Evolutionary conservation across 2,329 filamentous ascomycete genomes (phyloP).

Genomic region (Pseudogymnoascus sp.): DNA sequence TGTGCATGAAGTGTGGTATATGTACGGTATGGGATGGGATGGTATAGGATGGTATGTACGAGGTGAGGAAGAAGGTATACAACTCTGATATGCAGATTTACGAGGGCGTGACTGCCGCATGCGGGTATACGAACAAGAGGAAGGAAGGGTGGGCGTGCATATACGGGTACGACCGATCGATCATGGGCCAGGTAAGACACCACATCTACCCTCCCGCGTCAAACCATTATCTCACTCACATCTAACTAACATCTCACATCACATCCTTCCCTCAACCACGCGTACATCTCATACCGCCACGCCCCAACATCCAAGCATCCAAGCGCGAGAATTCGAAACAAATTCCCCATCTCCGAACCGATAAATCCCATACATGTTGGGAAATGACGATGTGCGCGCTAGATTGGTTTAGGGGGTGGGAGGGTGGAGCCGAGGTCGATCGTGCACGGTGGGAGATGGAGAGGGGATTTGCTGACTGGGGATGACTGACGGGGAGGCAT

Average conservation of each 20-base stretch:
- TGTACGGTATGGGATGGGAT: too few relatives aligned
- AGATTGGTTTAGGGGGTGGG: not conserved
- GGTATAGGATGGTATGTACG: not conserved
- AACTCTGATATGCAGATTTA: not conserved
- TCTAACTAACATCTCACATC: not conserved
- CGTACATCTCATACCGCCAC: constrained; percentile 1
- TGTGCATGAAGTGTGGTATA: too few relatives aligned
- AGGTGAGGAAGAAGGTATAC: not conserved
- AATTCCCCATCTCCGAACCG: not conserved
- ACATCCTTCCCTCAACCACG: not conserved
- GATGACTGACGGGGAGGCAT: not conserved
- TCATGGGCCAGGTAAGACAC: not conserved
- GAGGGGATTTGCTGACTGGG: not conserved
- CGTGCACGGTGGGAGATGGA: not conserved
- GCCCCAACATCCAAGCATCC: not conserved
- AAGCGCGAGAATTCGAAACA: not conserved
- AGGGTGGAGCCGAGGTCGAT: not conserved
- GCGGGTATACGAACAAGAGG: not conserved
- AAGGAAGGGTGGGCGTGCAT: not conserved
- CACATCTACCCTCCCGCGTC: not conserved
- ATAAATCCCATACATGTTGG: not conserved
- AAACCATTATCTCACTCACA: not conserved
- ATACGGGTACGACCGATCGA: not conserved
- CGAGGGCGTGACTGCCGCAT: not conserved
- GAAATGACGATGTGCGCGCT: not conserved